Percentiles rank a stretch among this genome's conserved stretches.
Conservation (phyloP, 345 rosid genomes). For the Brassica juncea region DNA sequence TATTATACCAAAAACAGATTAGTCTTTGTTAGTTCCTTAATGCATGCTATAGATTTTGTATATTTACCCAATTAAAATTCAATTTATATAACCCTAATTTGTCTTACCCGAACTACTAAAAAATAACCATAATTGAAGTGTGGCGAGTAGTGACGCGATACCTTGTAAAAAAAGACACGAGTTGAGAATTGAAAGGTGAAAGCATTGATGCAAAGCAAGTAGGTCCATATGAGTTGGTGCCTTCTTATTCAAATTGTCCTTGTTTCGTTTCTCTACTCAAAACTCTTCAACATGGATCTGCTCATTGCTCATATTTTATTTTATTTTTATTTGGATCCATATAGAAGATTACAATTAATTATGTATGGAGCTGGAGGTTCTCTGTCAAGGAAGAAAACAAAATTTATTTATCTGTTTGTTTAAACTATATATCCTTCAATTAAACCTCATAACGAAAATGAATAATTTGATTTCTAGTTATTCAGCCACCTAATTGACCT, state of each 20-base stretch:
- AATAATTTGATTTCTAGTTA: neutral
- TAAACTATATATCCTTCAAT: neutral
- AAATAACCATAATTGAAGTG: too few species aligned
- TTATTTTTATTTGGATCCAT: neutral
- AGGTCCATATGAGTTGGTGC: constrained; percentile 38
- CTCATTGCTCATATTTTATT: neutral
- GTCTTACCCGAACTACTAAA: too few species aligned
- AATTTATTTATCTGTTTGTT: neutral
- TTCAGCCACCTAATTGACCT: neutral
- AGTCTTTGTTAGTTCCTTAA: too few species aligned
- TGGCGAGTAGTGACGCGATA: too few species aligned
- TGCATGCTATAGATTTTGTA: too few species aligned
- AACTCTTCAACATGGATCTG: constrained; percentile 28
- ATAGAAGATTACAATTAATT: neutral
- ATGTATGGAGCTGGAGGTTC: neutral
- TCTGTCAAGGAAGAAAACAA: neutral
- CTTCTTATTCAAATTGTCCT: constrained; percentile 49
- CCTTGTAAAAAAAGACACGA: neutral
- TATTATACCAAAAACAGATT: too few species aligned
- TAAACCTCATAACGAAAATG: neutral
- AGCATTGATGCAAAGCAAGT: constrained; percentile 38
- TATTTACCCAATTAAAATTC: too few species aligned
- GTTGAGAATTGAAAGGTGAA: constrained; percentile 40
- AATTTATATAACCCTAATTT: too few species aligned
- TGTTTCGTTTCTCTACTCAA: constrained; percentile 40